Base-by-base conservation (phyloP, 1,139 yeast species). In the Yamadazyma spencermartinsiae region DNA sequence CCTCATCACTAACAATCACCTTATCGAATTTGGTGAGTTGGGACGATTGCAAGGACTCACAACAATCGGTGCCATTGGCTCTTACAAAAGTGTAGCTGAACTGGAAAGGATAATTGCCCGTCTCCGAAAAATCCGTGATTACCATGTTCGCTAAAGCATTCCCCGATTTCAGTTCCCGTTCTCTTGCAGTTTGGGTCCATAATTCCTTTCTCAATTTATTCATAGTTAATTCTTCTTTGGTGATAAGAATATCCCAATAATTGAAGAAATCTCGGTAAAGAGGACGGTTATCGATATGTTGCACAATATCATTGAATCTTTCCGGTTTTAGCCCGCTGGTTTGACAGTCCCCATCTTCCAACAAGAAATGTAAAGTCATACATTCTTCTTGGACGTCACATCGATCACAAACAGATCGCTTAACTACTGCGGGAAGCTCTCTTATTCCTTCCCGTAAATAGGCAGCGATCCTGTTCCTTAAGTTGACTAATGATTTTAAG, bases 1-100 rank as follows among this genome's bases (percentile, higher is more conserved):
- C 49, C 51, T 86, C 95, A 56, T 87, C 96, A 52, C 96, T 87
- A 1, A 89, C 66, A 16, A 85, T 71, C 2, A 90, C 75, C 28
- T 77, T 60, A 54, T 84, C 92, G 47, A 68, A 63, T 31, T 65
- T 68, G 0, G 65, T 37, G 2, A 84, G 51, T 43, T 80, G 85
- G 0, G 79, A 61, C 1, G 54, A 50, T 43, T 63, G 60, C 43
- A 74, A 47, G 3, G 50, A 34, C 1, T 61, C 41, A 0, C 37
- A 38, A 5, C 40, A 20, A 3, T 18, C 29, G 4, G 16, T 5
- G 17, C 9, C 9, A 12, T 28, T 28, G 2, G 58, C 55, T 46
- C 82, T 64, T 31, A 50, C 58, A 48, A 83, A 79, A 0, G 76
- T 68, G 51, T 82, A 83, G 4, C 61, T 40, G 46, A 65, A 80